Percentiles rank a stretch among this genome's conserved stretches.
Evolutionary conservation across 2,329 filamentous ascomycete species (phyloP).

Genomic region (Trichoderma guizhouense): DNA sequence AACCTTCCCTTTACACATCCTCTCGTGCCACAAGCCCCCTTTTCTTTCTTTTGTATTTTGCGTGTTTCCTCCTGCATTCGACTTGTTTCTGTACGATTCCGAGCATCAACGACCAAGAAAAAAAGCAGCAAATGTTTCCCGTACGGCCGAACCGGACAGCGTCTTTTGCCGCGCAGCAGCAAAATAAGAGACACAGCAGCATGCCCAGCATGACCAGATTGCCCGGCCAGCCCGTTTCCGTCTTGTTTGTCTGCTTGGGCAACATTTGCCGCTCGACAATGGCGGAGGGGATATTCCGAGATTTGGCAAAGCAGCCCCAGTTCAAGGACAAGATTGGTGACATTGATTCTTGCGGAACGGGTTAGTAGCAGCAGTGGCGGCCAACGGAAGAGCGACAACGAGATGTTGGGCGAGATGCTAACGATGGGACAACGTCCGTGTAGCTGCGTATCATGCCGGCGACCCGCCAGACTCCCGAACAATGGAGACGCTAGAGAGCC

Average conservation of each 20-base stretch:
- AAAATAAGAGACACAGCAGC: slow-evolving; percentile 18
- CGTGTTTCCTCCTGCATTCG: neutral
- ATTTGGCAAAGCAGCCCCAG: slow-evolving; percentile 59
- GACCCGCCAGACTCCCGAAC: slow-evolving; percentile 78
- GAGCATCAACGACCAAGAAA: neutral
- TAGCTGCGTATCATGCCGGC: slow-evolving; percentile 77
- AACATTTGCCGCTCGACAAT: slow-evolving; percentile 95
- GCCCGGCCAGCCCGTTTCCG: slow-evolving; percentile 52
- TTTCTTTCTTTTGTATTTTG: neutral
- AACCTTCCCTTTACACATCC: neutral
- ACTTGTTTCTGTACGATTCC: neutral
- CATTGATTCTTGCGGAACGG: slow-evolving; percentile 88
- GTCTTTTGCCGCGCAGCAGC: neutral
- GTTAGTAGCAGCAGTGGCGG: slow-evolving; percentile 30
- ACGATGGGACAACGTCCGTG: neutral
- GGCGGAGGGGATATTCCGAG: slow-evolving; percentile 90
- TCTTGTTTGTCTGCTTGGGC: slow-evolving; percentile 93
- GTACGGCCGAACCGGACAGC: slow-evolving; percentile 10
- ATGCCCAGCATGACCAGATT: slow-evolving; percentile 26
- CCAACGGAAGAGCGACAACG: neutral
- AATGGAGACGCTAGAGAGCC: slow-evolving; percentile 68
- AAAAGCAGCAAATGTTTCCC: slow-evolving; percentile 6
- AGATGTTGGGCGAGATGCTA: neutral
- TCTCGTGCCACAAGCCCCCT: neutral
- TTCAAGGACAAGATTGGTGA: slow-evolving; percentile 58